Evolutionary conservation across 495 filamentous ascomycete species (phyloP).

Genomic region (Xylaria telfairii): DNA sequence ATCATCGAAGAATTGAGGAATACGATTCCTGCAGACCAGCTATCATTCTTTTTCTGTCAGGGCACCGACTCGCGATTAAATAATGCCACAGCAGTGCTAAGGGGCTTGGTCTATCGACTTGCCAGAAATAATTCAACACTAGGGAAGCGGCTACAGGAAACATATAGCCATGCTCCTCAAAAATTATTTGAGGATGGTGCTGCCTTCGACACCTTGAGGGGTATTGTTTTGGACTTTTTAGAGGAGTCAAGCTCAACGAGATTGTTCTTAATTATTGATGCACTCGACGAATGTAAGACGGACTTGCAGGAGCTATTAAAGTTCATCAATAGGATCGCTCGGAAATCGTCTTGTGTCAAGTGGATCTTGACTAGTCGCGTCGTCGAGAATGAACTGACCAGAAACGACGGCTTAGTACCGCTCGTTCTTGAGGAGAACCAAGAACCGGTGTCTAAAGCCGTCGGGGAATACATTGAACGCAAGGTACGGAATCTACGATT

Average conservation of each 20-base stretch:
- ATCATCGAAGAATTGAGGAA: constrained; percentile 46
- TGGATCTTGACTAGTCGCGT: no score
- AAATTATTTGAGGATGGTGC: constrained; percentile 43
- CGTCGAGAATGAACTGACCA: no score
- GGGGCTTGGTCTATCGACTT: constrained; percentile 45
- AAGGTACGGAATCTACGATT: no score
- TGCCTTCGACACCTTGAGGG: constrained; percentile 40
- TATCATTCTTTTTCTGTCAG: constrained; percentile 59
- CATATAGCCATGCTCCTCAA: constrained; percentile 34
- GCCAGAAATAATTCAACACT: constrained; percentile 35
- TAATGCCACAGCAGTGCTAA: constrained; percentile 43
- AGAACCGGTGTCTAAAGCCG: no score
- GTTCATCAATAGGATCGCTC: constrained; percentile 31
- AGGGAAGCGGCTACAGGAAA: constrained; percentile 36
- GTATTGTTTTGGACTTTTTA: constrained; percentile 38
- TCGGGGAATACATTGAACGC: no score
- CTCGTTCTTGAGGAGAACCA: no score
- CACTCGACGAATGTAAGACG: constrained; percentile 53
- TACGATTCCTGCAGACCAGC: background rate
- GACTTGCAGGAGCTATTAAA: constrained; percentile 38
- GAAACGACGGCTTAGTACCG: no score
- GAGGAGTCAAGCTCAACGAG: constrained; percentile 29
- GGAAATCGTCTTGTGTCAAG: no score
- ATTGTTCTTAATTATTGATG: constrained; percentile 49
- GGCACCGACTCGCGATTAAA: constrained; percentile 41